Percentiles rank a stretch among this genome's conserved stretches.
Evolutionary conservation across 2,329 filamentous ascomycete genomes (phyloP).

Genomic region (Cladosporium oxysporum): DNA sequence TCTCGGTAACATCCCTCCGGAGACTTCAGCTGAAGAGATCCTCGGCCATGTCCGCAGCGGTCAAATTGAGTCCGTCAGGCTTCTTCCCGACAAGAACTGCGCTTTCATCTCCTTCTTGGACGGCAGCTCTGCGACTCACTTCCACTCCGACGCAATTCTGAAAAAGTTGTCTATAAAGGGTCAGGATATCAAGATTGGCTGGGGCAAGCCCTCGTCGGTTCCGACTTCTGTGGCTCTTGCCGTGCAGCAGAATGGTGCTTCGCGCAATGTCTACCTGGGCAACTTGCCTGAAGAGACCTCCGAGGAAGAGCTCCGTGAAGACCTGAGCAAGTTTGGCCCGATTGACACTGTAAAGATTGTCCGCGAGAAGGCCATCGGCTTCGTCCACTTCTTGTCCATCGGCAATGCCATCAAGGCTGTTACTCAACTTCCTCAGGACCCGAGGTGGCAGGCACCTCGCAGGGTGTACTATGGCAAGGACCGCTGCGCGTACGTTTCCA

Average conservation of each 20-base stretch:
- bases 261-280: conserved; percentile 93
- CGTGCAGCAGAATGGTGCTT: conserved; percentile 95
- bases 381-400: conserved; percentile 96
- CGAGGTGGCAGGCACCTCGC: conserved; percentile 93
- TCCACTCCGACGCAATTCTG: conserved; percentile 98
- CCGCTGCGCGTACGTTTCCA: conserved; percentile 95
- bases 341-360: conserved; percentile 98
- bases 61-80: conserved; percentile 96
- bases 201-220: conserved; percentile 98
- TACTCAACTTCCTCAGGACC: conserved; percentile 89
- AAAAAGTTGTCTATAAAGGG: conserved; percentile 99
- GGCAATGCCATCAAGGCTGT: conserved; percentile 98
- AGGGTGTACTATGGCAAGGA: conserved; percentile 99
- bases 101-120: conserved; percentile 99
- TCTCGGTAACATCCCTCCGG: conserved; percentile 95
- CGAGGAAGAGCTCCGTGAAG: conserved; percentile 91
- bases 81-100: conserved; percentile 98
- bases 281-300: conserved; percentile 87
- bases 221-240: conserved; percentile 96
- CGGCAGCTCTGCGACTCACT: conserved; percentile 95
- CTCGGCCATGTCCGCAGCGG: conserved; percentile 93
- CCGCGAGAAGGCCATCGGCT: conserved; percentile 95
- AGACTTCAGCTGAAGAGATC: conserved; percentile 96
- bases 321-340: conserved; percentile 91
- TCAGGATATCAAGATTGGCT: conserved; percentile 99